Conservation (phyloP, 495 filamentous ascomycete species). For the Penicillium herquei region DNA sequence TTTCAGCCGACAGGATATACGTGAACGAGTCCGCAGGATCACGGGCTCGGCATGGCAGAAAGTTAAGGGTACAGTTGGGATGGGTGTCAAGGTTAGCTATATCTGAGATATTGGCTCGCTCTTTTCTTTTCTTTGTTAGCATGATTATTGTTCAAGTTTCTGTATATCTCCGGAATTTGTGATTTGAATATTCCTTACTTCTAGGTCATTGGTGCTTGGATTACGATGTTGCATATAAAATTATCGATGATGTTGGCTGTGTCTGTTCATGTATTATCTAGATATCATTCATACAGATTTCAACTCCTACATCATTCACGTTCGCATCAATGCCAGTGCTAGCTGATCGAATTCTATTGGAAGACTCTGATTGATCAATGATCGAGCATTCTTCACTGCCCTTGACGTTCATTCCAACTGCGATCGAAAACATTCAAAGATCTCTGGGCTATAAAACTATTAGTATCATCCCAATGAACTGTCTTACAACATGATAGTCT, state of each 20-base stretch:
- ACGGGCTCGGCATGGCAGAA: slow-evolving; percentile 77
- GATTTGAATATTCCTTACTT: slow-evolving; percentile 12
- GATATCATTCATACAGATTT: neutral
- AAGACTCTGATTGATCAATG: neutral
- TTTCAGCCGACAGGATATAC: slow-evolving; percentile 69
- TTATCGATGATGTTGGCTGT: neutral
- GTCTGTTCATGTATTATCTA: slow-evolving; percentile 1
- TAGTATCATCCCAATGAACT: neutral
- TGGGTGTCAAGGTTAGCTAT: slow-evolving; percentile 98
- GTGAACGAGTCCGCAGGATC: slow-evolving; percentile 69
- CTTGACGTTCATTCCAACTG: slow-evolving; percentile 21
- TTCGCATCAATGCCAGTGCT: too few species aligned
- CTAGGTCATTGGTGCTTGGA: neutral
- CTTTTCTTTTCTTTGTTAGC: slow-evolving; percentile 4
- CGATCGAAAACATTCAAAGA: slow-evolving; percentile 27
- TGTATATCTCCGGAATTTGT: slow-evolving; percentile 16
- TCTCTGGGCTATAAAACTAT: slow-evolving; percentile 18
- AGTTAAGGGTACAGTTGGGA: slow-evolving; percentile 79
- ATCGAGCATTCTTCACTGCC: too few species aligned
- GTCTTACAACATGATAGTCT: too few species aligned
- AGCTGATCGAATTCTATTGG: too few species aligned
- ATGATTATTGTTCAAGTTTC: slow-evolving; percentile 14
- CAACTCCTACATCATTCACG: neutral
- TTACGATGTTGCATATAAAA: slow-evolving; percentile 1
- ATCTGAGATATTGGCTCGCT: slow-evolving; percentile 53